A percentile compares a stretch with the other conserved stretches of the same genome.
phyloP scores from a whole-genome alignment of 768 basidiomycete genomes.

The Plicaturopsis crispa region DNA sequence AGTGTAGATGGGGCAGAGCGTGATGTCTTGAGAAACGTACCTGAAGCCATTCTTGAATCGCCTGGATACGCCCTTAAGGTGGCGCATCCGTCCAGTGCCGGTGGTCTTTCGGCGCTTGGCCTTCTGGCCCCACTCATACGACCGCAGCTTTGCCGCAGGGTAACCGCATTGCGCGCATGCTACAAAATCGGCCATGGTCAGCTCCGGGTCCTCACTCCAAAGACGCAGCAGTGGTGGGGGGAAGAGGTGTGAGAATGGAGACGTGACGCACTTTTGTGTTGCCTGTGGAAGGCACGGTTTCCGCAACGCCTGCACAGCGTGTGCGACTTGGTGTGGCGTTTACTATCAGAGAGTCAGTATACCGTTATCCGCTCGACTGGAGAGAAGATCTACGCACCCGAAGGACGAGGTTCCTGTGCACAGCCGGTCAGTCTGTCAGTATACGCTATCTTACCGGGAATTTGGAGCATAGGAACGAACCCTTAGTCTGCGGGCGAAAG shows the following conservation, averaged over 20 bases:
- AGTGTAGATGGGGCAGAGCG: too few relatives aligned
- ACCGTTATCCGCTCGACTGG: background rate
- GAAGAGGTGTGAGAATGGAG: background rate
- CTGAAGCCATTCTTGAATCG: constrained; percentile 99
- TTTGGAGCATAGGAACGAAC: constrained; percentile 36
- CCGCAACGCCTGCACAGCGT: constrained; percentile 97
- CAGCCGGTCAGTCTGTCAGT: background rate
- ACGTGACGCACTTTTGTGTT: constrained; percentile 81
- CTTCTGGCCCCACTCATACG: constrained; percentile 97
- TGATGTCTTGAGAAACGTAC: too few relatives aligned
- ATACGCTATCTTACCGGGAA: constrained; percentile 9
- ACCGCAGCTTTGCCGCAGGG: constrained; percentile 90
- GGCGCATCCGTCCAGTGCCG: constrained; percentile 91
- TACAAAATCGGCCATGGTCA: constrained; percentile 20
- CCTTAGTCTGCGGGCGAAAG: constrained; percentile 64
- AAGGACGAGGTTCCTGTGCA: constrained; percentile 89
- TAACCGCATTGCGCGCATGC: constrained; percentile 96
- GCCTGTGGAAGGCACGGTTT: constrained; percentile 92
- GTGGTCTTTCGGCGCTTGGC: constrained; percentile 99
- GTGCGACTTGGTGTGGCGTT: constrained; percentile 95
- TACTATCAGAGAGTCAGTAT: constrained; percentile 41
- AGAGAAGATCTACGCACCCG: constrained; percentile 48
- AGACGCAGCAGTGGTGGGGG: background rate
- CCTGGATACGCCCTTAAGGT: constrained; percentile 88
- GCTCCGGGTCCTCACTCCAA: constrained; percentile 5